Base-by-base conservation (phyloP, 306 rosid genomes). In the Acacia crassicarpa region DNA sequence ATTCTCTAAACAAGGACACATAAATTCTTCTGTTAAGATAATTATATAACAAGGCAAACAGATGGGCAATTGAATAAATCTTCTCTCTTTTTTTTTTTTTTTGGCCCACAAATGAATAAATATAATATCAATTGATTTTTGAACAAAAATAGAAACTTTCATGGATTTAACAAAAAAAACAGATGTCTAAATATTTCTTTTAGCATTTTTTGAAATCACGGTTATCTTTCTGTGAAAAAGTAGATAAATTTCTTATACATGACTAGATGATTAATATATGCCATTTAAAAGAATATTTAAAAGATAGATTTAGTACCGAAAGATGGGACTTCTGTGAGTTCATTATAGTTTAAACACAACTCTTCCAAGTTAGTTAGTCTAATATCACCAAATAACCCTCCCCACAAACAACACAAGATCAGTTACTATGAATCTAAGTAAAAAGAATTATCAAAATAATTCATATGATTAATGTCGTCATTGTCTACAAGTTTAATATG, bases 321-420 rank as follows among this genome's bases (percentile, higher is more conserved):
- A 10, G 17, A 61, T 4, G 67, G 35, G 35, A 61, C 0, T 61
- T 61, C 17, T 10, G 17, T 23, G 17, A 61, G 35, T 17, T 0
- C 3, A 25, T 23, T 61, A 25, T 0, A 2, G 1, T 0, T 0
- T 25, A 61, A 61, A 0, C 0, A 0, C 3, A 61, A 61, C 30
- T 0, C 0, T 20, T 68, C 30, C n/a, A 71, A 23, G 19, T 44
- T 71, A 13, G 48, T 1, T 22, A 71, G 17, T 2, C 6, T 44
- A 2, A 71, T 71, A 4, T 44, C 19, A 8, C 75, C 56, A 71
- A 22, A 22, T 1, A 71, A 20, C 9, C 75, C 75, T 44, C 6
- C 13, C 58, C 75, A 71, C 11, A 22, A 3, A 67, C 4, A 17
- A 38, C 10, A 67, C 8, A 9, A 6, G 44, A 32, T 30, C 3